Evolutionary conservation across 768 basidiomycete species (phyloP).

Genomic region (Leccinum olivaceopallidum): DNA sequence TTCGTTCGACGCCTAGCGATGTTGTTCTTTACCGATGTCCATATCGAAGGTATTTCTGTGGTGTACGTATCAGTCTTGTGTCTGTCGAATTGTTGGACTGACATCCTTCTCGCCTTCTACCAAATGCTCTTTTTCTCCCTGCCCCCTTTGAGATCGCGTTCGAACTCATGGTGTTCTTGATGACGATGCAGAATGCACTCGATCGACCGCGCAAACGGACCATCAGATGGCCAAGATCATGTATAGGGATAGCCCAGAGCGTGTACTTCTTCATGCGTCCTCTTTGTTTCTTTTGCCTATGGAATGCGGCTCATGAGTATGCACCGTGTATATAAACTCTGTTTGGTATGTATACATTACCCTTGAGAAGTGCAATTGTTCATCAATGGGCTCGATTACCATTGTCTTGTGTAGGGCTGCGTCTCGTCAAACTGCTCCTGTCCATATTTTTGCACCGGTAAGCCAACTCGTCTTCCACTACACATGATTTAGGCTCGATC

Average conservation of each 20-base stretch:
- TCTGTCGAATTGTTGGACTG: background rate
- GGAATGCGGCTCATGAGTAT: background rate
- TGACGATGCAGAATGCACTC: constrained; percentile 31
- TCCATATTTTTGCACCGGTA: constrained; percentile 25
- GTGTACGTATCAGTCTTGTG: constrained; percentile 15
- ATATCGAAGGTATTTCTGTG: constrained; percentile 14
- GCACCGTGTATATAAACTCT: constrained; percentile 14
- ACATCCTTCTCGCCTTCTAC: background rate
- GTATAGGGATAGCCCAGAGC: constrained; percentile 22
- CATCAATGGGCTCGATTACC: background rate
- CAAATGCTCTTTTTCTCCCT: too few relatives aligned
- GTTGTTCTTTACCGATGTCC: constrained; percentile 12
- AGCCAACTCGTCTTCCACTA: constrained; percentile 1
- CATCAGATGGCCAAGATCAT: constrained; percentile 14
- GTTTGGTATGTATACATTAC: constrained; percentile 21
- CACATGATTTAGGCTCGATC: background rate
- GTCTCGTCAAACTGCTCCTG: constrained; percentile 24
- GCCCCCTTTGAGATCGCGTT: constrained; percentile 26
- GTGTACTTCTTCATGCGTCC: constrained; percentile 29
- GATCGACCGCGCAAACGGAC: constrained; percentile 24
- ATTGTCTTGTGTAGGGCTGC: constrained; percentile 12
- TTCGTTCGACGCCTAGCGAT: constrained; percentile 13
- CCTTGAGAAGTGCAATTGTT: background rate
- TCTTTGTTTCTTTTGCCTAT: background rate
- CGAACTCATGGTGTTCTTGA: constrained; percentile 33